Evolutionary conservation across 768 basidiomycete genomes (phyloP), one percentile per base, ranked within the genome.

Genomic region (Rhodotorula kratochvilovae): DNA sequence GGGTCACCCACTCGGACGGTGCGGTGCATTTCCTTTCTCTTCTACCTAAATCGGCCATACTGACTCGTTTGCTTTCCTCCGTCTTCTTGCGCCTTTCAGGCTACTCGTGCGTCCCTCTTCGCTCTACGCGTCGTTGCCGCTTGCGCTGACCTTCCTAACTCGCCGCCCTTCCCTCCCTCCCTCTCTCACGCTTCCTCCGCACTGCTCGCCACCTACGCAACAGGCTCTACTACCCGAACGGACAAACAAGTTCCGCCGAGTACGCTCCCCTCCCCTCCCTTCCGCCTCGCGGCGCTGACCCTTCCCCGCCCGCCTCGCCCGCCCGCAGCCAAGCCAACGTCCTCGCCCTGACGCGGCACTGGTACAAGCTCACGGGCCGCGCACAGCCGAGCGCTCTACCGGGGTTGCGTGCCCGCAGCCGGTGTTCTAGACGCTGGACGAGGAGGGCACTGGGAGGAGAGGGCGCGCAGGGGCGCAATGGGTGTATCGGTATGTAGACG

Each of bases 381-480:
- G 27, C 68, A 39, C 54, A 51, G 27, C 72, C 72, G 11, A 35
- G 42, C 15, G 15, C n/a, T 21, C 57, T 73, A 23, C 50, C 55
- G 11, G 64, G 27, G 72, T 73, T n/a, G 56, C 60, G 21, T 69
- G 67, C 36, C 72, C 72, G 15, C 72, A 73, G 36, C 72, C 72
- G 0, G 67, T 46, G 1, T 73, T 73, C 50, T 73, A 25, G n/a
- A n/a, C n/a, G n/a, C n/a, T n/a, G 39, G 39, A 39, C 39, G 39
- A 39, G 39, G 8, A 13, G 13, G 39, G 39, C 8, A 39, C 8
- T 13, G 39, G 39, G 13, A 13, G 39, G 39, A 13, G 39, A 39
- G 39, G 8, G 39, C 39, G 8, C 39, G 39, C 39, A n/a, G n/a
- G 39, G 8, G 39, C 39, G 39, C 39, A 39, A 39, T 39, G 39